These are phyloP conservation scores for Dendrobium chrysotoxum DNA, from an alignment of 106 monocot genomes.

Conservation along the genomic window DNA sequence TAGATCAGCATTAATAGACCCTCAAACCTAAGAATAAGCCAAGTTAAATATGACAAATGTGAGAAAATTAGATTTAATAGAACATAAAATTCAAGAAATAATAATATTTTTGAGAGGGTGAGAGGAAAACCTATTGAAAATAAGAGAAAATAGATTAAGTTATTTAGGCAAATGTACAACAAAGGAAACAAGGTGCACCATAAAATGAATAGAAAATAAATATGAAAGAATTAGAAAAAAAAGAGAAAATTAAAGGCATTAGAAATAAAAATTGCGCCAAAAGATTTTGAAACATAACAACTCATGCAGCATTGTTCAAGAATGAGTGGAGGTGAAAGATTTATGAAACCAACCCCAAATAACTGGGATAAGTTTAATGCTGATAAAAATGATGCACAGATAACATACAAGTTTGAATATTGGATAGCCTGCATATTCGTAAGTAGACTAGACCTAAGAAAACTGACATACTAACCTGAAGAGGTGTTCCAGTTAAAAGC, in stretches of 20 bases:
- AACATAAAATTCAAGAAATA: not conserved
- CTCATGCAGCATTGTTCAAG: not conserved
- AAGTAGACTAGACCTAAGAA: not conserved
- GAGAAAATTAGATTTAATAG: not conserved
- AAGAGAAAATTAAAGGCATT: not conserved
- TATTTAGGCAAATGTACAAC: not conserved
- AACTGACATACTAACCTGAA: constrained; percentile 59
- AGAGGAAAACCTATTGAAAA: not conserved
- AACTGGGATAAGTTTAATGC: not conserved
- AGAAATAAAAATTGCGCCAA: not conserved
- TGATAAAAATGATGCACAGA: not conserved
- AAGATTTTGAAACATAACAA: not conserved
- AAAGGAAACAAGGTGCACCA: not conserved
- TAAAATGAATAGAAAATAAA: not conserved
- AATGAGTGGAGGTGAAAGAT: not conserved
- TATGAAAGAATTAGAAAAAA: not conserved
- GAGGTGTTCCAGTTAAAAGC: constrained; percentile 93
- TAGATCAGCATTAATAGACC: too few relatives aligned
- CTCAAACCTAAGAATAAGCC: too few relatives aligned
- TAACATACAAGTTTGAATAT: not conserved
- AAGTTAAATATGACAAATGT: too few relatives aligned
- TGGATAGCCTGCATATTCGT: not conserved
- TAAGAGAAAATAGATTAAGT: not conserved
- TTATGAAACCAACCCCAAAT: not conserved
- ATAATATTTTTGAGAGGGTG: not conserved